These are phyloP conservation scores for Candida peoriensis DNA, from an alignment of 805 yeast genomes.

Conservation along the genomic window DNA sequence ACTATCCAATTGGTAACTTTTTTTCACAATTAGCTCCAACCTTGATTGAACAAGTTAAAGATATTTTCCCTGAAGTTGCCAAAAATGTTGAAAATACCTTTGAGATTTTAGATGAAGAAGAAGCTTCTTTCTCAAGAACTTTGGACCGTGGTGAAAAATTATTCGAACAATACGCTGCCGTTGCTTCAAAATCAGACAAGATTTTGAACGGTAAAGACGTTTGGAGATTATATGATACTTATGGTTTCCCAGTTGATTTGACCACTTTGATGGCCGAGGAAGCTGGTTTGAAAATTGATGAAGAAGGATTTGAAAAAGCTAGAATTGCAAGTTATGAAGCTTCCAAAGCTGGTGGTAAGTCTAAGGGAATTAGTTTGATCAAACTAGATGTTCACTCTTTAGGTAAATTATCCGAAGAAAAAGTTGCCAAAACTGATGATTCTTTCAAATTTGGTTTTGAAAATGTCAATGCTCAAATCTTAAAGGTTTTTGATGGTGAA, in stretches of 20 bases:
- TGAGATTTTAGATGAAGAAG: constrained; percentile 95
- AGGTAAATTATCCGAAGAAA: constrained; percentile 59
- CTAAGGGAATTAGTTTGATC: constrained; percentile 52
- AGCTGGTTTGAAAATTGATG: constrained; percentile 88
- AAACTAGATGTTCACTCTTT: constrained; percentile 91
- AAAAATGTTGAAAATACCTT: constrained; percentile 68
- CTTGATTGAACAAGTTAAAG: constrained; percentile 79
- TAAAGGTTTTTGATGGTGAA: constrained; percentile 66
- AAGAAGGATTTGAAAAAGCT: constrained; percentile 87
- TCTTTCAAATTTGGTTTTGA: constrained; percentile 68
- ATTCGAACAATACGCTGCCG: constrained; percentile 87
- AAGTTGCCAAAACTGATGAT: constrained; percentile 80
- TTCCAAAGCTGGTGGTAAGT: constrained; percentile 79
- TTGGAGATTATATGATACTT: constrained; percentile 97
- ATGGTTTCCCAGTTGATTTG: constrained; percentile 98
- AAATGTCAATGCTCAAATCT: constrained; percentile 61
- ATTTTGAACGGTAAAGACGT: constrained; percentile 89
- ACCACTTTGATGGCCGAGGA: constrained; percentile 99
- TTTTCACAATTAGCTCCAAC: constrained; percentile 92
- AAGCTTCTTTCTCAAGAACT: constrained; percentile 89
- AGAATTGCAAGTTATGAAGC: constrained; percentile 89
- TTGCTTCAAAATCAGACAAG: constrained; percentile 70
- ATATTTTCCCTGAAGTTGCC: constrained; percentile 87
- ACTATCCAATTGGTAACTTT: constrained; percentile 91
- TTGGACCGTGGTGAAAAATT: constrained; percentile 96